Evolutionary conservation across 1,284 basidiomycete genomes (phyloP).

Genomic region (Peniophora sp.): DNA sequence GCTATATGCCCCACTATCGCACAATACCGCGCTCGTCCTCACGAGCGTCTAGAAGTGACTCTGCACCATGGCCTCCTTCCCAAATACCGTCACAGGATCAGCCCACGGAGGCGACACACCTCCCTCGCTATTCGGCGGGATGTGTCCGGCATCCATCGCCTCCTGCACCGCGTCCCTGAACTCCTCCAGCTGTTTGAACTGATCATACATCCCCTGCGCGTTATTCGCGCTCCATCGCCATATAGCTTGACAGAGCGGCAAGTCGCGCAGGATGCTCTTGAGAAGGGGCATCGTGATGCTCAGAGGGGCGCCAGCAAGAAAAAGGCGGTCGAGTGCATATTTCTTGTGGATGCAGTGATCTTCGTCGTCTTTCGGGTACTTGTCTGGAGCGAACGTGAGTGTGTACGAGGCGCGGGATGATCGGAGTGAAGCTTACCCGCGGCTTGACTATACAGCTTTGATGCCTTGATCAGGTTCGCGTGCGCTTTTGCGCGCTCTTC

Average conservation of each 20-base stretch:
- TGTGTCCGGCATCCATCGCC: no score
- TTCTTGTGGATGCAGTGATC: not conserved
- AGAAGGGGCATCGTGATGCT: constrained; percentile 1
- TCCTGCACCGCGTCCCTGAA: no score
- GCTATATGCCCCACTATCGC: no score
- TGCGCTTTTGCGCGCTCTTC: not conserved
- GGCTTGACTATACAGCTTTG: not conserved
- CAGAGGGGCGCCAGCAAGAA: not conserved
- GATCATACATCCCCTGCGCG: no score
- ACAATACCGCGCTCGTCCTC: no score
- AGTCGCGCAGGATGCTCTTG: not conserved
- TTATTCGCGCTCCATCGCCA: not conserved
- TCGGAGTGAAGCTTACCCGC: not conserved
- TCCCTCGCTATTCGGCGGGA: no score
- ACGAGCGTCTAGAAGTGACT: no score
- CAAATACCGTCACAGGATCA: no score
- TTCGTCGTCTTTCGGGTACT: not conserved
- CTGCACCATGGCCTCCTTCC: no score
- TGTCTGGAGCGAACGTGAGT: not conserved
- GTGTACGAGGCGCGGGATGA: no score
- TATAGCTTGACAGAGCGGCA: not conserved
- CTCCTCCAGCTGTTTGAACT: no score
- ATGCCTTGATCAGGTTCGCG: not conserved
- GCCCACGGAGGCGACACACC: no score
- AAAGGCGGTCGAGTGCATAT: not conserved